Conservation (phyloP, 148 eudicot species). For the Fallopia convolvulus region DNA sequence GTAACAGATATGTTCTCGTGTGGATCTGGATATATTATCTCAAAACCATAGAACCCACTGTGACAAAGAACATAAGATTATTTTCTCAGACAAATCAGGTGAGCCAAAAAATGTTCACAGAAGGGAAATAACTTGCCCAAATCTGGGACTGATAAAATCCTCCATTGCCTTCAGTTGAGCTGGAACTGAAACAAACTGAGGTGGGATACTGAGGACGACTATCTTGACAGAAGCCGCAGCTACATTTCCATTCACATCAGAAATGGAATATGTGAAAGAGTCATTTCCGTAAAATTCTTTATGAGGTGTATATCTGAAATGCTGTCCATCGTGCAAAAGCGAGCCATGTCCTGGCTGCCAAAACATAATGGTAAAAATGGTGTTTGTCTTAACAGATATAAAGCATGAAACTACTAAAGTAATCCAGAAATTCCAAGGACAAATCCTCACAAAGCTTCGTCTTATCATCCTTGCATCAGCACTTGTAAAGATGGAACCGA, state of each 20-base stretch:
- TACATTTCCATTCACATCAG: slow-evolving; percentile 50
- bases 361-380: neutral
- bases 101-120: neutral
- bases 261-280: slow-evolving; percentile 53
- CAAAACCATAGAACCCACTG: slow-evolving; percentile 76
- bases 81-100: neutral
- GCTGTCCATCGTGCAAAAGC: slow-evolving; percentile 46
- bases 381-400: neutral
- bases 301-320: slow-evolving; percentile 75
- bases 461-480: neutral
- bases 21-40: slow-evolving; percentile 55
- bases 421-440: neutral
- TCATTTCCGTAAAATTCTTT: slow-evolving; percentile 84
- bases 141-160: slow-evolving; percentile 60
- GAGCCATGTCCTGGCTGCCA: slow-evolving; percentile 86
- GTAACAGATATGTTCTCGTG: slow-evolving; percentile 56
- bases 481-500: neutral
- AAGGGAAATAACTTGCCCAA: slow-evolving; percentile 37
- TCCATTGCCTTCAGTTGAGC: slow-evolving; percentile 56
- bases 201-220: slow-evolving; percentile 70
- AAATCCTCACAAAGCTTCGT: neutral
- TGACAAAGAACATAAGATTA: neutral
- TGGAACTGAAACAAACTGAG: slow-evolving; percentile 70
- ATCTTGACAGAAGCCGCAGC: slow-evolving; percentile 55
- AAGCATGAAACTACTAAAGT: neutral